phyloP scores from a whole-genome alignment of 441 rosid species.

The Flueggea neowawraea region DNA sequence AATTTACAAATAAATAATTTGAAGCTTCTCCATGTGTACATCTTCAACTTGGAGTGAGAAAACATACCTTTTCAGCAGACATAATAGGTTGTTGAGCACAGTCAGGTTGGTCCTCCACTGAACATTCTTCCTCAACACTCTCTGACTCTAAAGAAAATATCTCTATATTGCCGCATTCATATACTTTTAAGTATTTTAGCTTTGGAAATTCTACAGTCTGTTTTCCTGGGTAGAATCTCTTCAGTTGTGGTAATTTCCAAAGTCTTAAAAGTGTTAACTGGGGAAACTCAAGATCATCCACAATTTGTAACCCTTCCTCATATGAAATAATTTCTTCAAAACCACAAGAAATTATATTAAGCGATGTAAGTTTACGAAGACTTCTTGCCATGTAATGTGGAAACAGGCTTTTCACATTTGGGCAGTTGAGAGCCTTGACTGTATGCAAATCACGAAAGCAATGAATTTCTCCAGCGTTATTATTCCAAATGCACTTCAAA shows the following conservation, averaged over 20 bases:
- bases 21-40: not conserved
- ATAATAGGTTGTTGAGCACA: conserved; percentile 5
- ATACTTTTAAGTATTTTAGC: not conserved
- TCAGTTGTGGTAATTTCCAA: not conserved
- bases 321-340: conserved; percentile 18
- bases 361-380: conserved; percentile 12
- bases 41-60: not conserved
- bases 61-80: conserved; percentile 7
- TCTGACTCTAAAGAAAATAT: not conserved
- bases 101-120: not conserved
- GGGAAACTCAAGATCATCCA: conserved; percentile 12
- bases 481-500: conserved; percentile 26
- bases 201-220: conserved; percentile 6
- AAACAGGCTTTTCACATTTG: conserved; percentile 16
- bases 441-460: conserved; percentile 7
- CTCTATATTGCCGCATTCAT: not conserved
- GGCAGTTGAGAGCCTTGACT: conserved; percentile 1
- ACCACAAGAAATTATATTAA: conserved; percentile 8
- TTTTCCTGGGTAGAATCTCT: conserved; percentile 5
- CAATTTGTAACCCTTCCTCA: not conserved
- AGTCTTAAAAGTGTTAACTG: not conserved
- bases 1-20: not conserved
- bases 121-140: not conserved
- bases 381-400: conserved; percentile 17
- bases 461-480: not conserved